Conservation (phyloP, 805 yeast species). For the Starmerella apis region DNA sequence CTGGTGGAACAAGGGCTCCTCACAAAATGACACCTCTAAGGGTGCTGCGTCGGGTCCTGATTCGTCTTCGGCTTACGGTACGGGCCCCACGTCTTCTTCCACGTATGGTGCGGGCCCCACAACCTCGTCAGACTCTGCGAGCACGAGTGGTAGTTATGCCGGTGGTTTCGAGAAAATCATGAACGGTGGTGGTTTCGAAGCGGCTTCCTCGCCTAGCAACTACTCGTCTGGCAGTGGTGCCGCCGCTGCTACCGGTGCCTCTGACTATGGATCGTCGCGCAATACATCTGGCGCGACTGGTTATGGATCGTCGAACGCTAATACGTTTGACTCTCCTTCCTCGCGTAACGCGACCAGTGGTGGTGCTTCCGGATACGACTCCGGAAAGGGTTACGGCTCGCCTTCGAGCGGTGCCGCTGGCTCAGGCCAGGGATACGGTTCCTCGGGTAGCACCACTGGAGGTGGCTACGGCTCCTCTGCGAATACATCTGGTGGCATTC, state of each 20-base stretch:
- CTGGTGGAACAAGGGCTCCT: constrained; percentile 8
- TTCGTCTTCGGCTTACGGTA: neutral
- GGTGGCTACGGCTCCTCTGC: neutral
- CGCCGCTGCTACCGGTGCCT: constrained; percentile 27
- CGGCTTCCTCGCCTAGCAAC: constrained; percentile 13
- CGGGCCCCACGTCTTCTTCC: neutral
- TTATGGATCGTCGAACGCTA: constrained; percentile 15
- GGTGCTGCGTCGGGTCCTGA: neutral
- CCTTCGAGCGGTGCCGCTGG: constrained; percentile 21
- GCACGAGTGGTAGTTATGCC: constrained; percentile 8
- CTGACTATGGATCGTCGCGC: neutral
- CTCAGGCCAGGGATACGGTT: constrained; percentile 24
- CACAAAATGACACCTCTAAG: neutral
- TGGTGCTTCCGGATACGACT: constrained; percentile 10
- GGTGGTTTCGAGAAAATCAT: constrained; percentile 20
- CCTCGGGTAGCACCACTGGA: constrained; percentile 5
- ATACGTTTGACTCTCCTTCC: constrained; percentile 15
- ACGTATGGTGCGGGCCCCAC: neutral
- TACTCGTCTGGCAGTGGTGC: constrained; percentile 6
- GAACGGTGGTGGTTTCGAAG: constrained; percentile 16
- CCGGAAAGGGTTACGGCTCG: too few relatives aligned
- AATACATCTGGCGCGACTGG: neutral
- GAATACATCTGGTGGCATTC: neutral
- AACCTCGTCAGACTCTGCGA: neutral
- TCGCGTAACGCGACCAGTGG: constrained; percentile 8